Base-by-base conservation (phyloP, 2,329 filamentous ascomycete genomes). In the Fusarium nelsonii region DNA sequence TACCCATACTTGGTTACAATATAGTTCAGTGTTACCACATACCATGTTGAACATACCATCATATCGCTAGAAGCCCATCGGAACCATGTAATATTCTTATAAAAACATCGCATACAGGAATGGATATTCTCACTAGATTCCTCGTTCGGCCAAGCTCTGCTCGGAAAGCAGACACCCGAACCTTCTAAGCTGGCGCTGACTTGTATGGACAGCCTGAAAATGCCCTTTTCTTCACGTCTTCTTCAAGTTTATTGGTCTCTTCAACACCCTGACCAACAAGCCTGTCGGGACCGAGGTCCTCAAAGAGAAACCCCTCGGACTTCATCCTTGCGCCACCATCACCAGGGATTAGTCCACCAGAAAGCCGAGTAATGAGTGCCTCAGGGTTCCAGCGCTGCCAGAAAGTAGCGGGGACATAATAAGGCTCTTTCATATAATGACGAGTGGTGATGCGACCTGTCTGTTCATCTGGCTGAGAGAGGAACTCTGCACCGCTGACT, bases 341-440 rank as follows among this genome's bases (percentile, higher is more conserved):
- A 4, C 84, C 84, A 3, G 85, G 85, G 2, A 87, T 64, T 32
- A 79, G 78, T 2, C 81, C 84, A 10, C 84, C 85, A 45, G 76
- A 68, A 9, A 80, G 49, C 73, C 83, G 76, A 20, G 80, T 75
- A 6, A 87, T 59, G 82, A 84, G 84, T 0, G 84, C 88, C 62
- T 77, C 76, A 0, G 84, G 89, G 3, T 87, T 87, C 88, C 86
- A 93, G 61, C 87, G 86, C 72, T 84, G 87, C 87, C 84, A 87
- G 40, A 86, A 76, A 0, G 85, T 90, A 30, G 83, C 83, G 63
- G 85, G 83, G 26, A 87, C 82, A 77, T 92, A 92, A 78, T 87
- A 92, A 4, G 91, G 91, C 46, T 88, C 85, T 12, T 87, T 85
- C 28, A 89, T 83, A 78, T 88, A 92, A 37, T 81, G 69, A 1